These are phyloP conservation scores for Apiospora phragmitis DNA, from an alignment of 2,329 filamentous ascomycete genomes.

Conservation along the genomic window DNA sequence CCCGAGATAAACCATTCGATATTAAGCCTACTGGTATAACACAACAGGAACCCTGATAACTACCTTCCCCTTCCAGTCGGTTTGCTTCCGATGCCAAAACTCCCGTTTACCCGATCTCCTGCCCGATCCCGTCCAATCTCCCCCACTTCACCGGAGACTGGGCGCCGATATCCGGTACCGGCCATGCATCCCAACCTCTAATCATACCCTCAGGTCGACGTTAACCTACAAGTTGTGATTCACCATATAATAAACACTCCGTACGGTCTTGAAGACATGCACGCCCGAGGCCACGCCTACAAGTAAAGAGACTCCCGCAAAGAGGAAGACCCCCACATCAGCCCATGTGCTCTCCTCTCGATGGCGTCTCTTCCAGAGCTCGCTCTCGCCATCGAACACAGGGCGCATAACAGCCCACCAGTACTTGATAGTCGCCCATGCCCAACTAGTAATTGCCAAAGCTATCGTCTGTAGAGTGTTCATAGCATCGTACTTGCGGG, in stretches of 20 bases:
- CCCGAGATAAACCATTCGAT: not conserved
- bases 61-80: slow-evolving; percentile 3
- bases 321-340: slow-evolving; percentile 23
- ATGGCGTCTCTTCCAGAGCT: slow-evolving; percentile 24
- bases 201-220: no score
- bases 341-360: slow-evolving; percentile 23
- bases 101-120: not conserved
- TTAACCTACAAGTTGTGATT: not conserved
- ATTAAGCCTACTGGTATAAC: slow-evolving; percentile 1
- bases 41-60: not conserved
- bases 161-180: slow-evolving; percentile 4
- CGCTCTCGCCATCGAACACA: slow-evolving; percentile 27
- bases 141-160: not conserved
- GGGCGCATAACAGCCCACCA: slow-evolving; percentile 19
- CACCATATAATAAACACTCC: not conserved
- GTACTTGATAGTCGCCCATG: not conserved
- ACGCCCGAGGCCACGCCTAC: slow-evolving; percentile 5
- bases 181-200: not conserved
- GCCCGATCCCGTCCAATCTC: not conserved
- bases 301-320: slow-evolving; percentile 21
- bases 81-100: not conserved
- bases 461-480: not conserved
- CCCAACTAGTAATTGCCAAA: not conserved
- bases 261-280: not conserved
- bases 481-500: slow-evolving; percentile 1